A percentile compares a stretch with the other conserved stretches of the same genome.
Conservation (phyloP, 768 basidiomycete species). For the Russula abietina region DNA sequence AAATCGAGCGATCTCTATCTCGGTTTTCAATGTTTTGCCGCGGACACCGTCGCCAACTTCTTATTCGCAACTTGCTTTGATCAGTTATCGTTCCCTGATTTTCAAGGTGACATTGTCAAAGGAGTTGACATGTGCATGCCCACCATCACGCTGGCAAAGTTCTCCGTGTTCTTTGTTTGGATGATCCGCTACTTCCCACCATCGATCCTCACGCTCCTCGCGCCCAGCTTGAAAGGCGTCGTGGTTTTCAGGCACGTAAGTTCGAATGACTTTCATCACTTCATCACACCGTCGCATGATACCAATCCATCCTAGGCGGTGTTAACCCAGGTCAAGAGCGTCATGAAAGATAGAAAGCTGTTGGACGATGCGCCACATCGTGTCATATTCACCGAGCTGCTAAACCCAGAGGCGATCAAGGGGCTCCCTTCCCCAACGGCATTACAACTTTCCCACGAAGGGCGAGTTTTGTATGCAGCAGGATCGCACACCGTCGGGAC, state of each 20-base stretch:
- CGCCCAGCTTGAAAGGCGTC: not conserved
- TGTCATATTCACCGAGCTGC: conserved; percentile 10
- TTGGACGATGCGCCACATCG: conserved; percentile 17
- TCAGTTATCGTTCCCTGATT: conserved; percentile 32
- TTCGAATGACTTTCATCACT: not conserved
- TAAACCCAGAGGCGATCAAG: conserved; percentile 9
- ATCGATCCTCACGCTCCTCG: not conserved
- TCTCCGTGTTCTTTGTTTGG: conserved; percentile 3
- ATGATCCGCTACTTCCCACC: not conserved
- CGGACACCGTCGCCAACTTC: conserved; percentile 41
- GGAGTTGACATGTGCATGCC: conserved; percentile 32
- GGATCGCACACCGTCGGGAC: conserved; percentile 19
- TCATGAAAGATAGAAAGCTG: not conserved
- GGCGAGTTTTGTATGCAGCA: conserved; percentile 11
- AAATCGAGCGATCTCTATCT: conserved; percentile 35
- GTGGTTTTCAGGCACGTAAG: not conserved
- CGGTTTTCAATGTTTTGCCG: conserved; percentile 38
- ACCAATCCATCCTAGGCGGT: not conserved
- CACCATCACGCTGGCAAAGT: conserved; percentile 23
- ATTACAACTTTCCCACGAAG: conserved; percentile 9
- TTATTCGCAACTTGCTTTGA: conserved; percentile 36
- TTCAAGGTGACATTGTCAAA: conserved; percentile 34
- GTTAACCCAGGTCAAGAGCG: not conserved
- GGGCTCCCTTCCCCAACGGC: not conserved
- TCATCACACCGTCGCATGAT: too few relatives aligned